Conservation (phyloP, 331 rosid genomes). For the Quercus tomentella region DNA sequence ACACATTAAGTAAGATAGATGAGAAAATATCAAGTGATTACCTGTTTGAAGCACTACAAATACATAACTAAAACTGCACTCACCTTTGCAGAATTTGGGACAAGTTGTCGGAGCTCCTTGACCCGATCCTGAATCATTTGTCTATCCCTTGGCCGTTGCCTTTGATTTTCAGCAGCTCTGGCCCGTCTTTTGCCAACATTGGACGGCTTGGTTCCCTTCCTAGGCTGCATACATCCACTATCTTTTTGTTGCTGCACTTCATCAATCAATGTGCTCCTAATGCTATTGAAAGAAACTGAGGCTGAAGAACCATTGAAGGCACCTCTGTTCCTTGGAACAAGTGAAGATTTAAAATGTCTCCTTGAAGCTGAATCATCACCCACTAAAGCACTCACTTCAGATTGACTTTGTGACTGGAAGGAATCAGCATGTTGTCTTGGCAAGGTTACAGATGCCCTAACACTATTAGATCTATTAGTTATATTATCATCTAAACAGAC, state of each 20-base stretch:
- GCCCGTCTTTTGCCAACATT: conserved; percentile 34
- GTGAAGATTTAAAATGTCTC: conserved; percentile 24
- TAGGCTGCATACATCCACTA: conserved; percentile 12
- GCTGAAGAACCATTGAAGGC: conserved; percentile 11
- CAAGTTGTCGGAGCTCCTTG: conserved; percentile 84
- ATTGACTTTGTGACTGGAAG: conserved; percentile 31
- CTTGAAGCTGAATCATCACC: conserved; percentile 19
- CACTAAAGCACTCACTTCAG: conserved; percentile 28
- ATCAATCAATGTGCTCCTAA: conserved; percentile 28
- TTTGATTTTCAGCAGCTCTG: conserved; percentile 34
- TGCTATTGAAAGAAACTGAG: conserved; percentile 39
- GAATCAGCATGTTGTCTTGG: conserved; percentile 22
- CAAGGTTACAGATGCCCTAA: conserved; percentile 18
- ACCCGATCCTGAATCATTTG: conserved; percentile 89
- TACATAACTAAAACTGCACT: not conserved
- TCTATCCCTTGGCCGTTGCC: conserved; percentile 81
- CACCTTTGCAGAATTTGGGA: conserved; percentile 82
- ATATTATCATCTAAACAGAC: conserved; percentile 37
- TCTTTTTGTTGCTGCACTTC: conserved; percentile 24
- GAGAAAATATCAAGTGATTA: not conserved
- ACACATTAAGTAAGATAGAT: not conserved
- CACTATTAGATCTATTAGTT: conserved; percentile 32
- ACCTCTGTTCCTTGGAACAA: conserved; percentile 14
- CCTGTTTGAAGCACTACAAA: not conserved
- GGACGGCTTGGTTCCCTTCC: conserved; percentile 32